These are phyloP conservation scores for Podila minutissima DNA, from an alignment of 192 early-diverging fungal genomes.

Conservation along the genomic window DNA sequence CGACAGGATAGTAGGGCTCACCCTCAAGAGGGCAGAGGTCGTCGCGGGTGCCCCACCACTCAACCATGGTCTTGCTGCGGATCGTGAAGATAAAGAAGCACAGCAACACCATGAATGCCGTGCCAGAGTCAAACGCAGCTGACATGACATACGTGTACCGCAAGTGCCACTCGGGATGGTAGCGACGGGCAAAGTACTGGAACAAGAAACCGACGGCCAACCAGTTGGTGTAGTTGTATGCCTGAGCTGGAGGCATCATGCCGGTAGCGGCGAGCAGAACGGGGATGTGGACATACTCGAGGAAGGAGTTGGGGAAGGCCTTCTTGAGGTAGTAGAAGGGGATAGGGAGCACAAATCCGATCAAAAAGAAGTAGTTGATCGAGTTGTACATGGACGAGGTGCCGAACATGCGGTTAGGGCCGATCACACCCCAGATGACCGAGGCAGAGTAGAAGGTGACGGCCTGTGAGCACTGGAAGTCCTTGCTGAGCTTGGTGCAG, in stretches of 20 bases:
- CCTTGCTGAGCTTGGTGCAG: slow-evolving; percentile 49
- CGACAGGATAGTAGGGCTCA: neutral
- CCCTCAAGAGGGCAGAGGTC: neutral
- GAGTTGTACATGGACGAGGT: slow-evolving; percentile 53
- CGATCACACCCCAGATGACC: slow-evolving; percentile 84
- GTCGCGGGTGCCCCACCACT: neutral
- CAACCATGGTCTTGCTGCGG: neutral
- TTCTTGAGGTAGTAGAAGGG: slow-evolving; percentile 67
- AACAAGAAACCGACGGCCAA: slow-evolving; percentile 59
- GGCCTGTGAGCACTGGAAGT: slow-evolving; percentile 59
- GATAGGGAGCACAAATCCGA: slow-evolving; percentile 64
- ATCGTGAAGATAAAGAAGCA: slow-evolving; percentile 50
- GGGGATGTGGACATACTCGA: slow-evolving; percentile 65
- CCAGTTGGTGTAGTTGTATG: slow-evolving; percentile 56
- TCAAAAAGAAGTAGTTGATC: slow-evolving; percentile 59
- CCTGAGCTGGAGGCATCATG: slow-evolving; percentile 65
- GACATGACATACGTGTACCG: slow-evolving; percentile 74
- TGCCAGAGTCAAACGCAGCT: slow-evolving; percentile 67
- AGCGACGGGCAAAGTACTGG: slow-evolving; percentile 57
- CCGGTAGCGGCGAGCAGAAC: slow-evolving; percentile 60
- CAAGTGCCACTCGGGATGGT: slow-evolving; percentile 21
- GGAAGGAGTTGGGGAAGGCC: slow-evolving; percentile 54
- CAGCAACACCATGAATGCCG: slow-evolving; percentile 51
- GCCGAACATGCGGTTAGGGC: slow-evolving; percentile 70
- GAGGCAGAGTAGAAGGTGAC: slow-evolving; percentile 71